Conservation (phyloP, 2,329 filamentous ascomycete species). For the Hypoxylon rubiginosum region DNA sequence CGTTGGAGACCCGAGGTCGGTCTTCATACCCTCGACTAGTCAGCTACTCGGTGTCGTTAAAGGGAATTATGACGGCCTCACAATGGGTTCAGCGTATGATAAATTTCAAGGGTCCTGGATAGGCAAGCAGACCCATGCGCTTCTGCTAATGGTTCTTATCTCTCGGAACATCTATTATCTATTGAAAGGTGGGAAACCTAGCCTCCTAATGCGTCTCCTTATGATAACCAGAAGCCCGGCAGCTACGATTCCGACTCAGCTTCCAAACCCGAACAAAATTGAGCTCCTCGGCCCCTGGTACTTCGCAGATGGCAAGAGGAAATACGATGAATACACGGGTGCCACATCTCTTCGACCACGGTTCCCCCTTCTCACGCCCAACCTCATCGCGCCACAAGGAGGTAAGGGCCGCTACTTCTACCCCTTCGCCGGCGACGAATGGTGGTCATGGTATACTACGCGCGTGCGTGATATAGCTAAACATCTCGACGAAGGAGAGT, state of each 20-base stretch:
- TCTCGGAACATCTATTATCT: constrained; percentile 23
- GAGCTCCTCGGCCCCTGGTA: constrained; percentile 37
- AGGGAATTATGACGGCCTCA: constrained; percentile 12
- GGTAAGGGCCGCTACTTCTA: constrained; percentile 35
- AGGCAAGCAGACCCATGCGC: constrained; percentile 33
- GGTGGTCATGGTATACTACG: constrained; percentile 43
- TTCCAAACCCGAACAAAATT: constrained; percentile 34
- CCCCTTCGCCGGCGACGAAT: constrained; percentile 39
- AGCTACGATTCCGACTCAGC: background rate
- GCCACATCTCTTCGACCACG: constrained; percentile 23
- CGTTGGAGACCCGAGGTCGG: background rate
- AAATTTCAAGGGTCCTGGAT: constrained; percentile 34
- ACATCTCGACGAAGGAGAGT: constrained; percentile 37
- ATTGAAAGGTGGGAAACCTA: constrained; percentile 4
- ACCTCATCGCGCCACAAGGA: background rate
- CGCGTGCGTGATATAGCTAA: constrained; percentile 35
- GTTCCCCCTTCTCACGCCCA: constrained; percentile 36
- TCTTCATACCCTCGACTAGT: constrained; percentile 7
- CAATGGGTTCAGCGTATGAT: constrained; percentile 12
- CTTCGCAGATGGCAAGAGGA: constrained; percentile 1
- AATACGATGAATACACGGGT: constrained; percentile 4
- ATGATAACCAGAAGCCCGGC: background rate
- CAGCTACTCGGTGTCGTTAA: constrained; percentile 11
- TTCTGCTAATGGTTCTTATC: constrained; percentile 30
- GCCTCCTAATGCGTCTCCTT: background rate